Base-by-base conservation (phyloP, 768 basidiomycete genomes). In the Naematelia encephala region DNA sequence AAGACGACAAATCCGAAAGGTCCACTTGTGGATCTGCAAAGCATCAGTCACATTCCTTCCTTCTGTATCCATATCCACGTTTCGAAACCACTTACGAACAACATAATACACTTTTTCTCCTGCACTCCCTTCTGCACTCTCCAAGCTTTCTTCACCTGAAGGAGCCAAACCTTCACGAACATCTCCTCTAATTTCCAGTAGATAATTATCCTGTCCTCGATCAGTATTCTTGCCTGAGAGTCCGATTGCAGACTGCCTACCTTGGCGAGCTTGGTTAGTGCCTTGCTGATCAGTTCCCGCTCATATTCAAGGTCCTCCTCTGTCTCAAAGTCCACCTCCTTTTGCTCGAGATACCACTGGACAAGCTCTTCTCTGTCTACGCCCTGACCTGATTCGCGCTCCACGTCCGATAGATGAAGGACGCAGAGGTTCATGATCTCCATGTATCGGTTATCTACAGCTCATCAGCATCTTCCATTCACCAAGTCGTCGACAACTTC, bases 341-440 rank as follows among this genome's bases (percentile, higher is more conserved):
- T 88, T 63, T 84, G 78, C 79, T 99, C 96, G 56, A 98, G 83
- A 73, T 97, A 98, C 93, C 91, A 94, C 74, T 94, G 91, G 62
- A 94, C 88, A 56, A 99, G 82, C 67, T 96, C 93, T 65, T 94
- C 91, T 46, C 87, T 83, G 69, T 91, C 89, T 42, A 94, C 79
- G 1, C 93, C 93, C 53, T 78, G 81, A 19, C 87, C 87, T 0
- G 84, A 86, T 67, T 85, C 84, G 25, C 83, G 81, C 79, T 99
- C 96, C 12, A 85, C 80, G 34, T 87, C 85, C 16, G 85, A 80
- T 23, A 99, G 79, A 68, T 92, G 87, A 57, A 93, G 71, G 26
- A 99, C 86, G 67, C 72, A 69, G 65, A 97, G 81, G 70, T 86
- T 89, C 80, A 91, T 91, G 66, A 98, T 82, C 44, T 86, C 84